Base-by-base conservation (phyloP, 768 basidiomycete genomes). In the Tulasnella calospora region DNA sequence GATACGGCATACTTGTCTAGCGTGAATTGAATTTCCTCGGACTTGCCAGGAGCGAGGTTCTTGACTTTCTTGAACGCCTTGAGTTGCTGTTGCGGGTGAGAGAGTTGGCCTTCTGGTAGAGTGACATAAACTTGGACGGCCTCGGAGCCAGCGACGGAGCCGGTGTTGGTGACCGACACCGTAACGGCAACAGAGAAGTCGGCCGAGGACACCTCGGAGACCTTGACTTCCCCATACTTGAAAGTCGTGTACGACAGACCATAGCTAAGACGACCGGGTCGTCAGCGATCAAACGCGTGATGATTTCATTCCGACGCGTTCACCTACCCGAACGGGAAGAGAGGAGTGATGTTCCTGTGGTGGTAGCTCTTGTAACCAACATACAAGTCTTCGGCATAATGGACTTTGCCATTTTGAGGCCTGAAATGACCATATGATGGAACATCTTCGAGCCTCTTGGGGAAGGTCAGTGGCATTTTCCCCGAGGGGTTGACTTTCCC, bases 181-280 rank as follows among this genome's bases (percentile, higher is more conserved):
- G 82, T 81, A n/a, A 88, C 84, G 23, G 83, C 82, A 67, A 89
- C 80, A 7, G 76, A 80, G 79, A 88, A 79, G 81, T 72, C 81
- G 38, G 30, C 17, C 21, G 78, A 81, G 30, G 75, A 80, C 35
- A 83, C 35, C 21, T 10, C 79, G 41, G 80, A 80, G 70, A 80
- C 83, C 23, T 85, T 84, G 41, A 90, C 82, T 1, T 89, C 84
- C 0, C 87, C 87, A 46, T 91, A 86, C 2, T 84, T 82, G 82
- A 94, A 95, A 1, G 85, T 88, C 4, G 93, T 93, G 83, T 94
- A 95, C 0, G 92, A 94, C 13, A 94, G 85, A 36, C 93, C 93
- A 80, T 87, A 89, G 3, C 92, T 92, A 77, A 71, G 27, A 27
- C 51, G 17, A 74, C 70, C 51, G 36, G 36, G 78, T 12, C 21